Evolutionary conservation across 306 rosid species (phyloP).

Genomic region (Mimosa pudica): DNA sequence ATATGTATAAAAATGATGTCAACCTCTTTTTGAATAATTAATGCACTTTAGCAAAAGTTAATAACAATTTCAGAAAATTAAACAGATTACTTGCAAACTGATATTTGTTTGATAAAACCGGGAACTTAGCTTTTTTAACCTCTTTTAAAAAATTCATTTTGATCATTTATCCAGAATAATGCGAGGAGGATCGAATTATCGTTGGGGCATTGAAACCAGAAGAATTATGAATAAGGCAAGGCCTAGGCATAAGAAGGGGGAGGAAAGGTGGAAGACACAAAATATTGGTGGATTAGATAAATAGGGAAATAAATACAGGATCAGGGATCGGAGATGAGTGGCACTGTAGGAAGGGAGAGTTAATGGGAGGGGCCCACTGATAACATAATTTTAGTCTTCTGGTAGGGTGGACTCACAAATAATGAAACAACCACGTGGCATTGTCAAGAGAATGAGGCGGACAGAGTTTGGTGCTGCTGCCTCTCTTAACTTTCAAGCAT

Average conservation of each 20-base stretch:
- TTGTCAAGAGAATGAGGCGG: background rate
- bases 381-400: background rate
- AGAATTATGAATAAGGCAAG: background rate
- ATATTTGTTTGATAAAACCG: too few species aligned
- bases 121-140: too few species aligned
- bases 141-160: too few species aligned
- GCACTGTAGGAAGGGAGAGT: background rate
- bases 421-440: background rate
- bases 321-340: background rate
- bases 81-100: too few species aligned
- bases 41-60: too few species aligned
- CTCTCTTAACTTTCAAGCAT: background rate
- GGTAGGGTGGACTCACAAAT: background rate
- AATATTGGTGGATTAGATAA: constrained; percentile 36
- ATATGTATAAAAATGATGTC: too few species aligned
- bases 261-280: background rate
- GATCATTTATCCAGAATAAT: too few species aligned
- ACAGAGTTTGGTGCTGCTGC: background rate
- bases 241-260: background rate
- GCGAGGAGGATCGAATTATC: background rate
- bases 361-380: constrained; percentile 37
- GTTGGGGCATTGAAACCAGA: background rate
- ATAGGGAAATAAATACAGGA: background rate
- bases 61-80: too few species aligned
- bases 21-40: too few species aligned